Conservation (phyloP, 2,329 filamentous ascomycete species). For the Gnomoniopsis smithogilvyi region DNA sequence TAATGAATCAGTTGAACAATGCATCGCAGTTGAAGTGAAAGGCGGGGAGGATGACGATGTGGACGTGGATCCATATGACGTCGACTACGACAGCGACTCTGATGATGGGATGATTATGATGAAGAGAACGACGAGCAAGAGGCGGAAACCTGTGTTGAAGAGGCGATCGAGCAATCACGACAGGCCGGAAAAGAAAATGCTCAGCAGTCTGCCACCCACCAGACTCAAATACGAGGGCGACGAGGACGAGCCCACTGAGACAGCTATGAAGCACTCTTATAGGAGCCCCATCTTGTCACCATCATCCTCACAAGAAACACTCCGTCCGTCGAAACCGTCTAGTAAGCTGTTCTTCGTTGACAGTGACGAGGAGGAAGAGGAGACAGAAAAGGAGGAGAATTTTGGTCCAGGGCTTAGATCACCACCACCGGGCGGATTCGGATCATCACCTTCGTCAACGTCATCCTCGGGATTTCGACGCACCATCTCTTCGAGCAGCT, state of each 20-base stretch:
- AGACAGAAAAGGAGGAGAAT: constrained; percentile 25
- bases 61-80: constrained; percentile 41
- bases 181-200: constrained; percentile 70
- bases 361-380: constrained; percentile 56
- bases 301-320: constrained; percentile 78
- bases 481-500: constrained; percentile 45
- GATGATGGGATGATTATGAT: constrained; percentile 82
- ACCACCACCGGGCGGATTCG: constrained; percentile 15
- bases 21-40: constrained; percentile 88
- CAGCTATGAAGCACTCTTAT: constrained; percentile 60
- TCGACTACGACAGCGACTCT: constrained; percentile 58
- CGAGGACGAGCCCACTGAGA: constrained; percentile 63
- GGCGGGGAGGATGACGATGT: constrained; percentile 69
- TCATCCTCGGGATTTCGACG: constrained; percentile 37
- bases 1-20: constrained; percentile 92
- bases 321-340: constrained; percentile 67
- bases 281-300: constrained; percentile 59
- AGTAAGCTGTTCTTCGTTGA: constrained; percentile 63
- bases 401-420: constrained; percentile 23
- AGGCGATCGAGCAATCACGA: constrained; percentile 37
- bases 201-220: constrained; percentile 83
- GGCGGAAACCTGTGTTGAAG: constrained; percentile 52
- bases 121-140: constrained; percentile 60
- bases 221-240: constrained; percentile 82
- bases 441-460: constrained; percentile 10